Evolutionary conservation across 192 early-diverging fungal genomes (phyloP).

Genomic region (Coemansia sp.): DNA sequence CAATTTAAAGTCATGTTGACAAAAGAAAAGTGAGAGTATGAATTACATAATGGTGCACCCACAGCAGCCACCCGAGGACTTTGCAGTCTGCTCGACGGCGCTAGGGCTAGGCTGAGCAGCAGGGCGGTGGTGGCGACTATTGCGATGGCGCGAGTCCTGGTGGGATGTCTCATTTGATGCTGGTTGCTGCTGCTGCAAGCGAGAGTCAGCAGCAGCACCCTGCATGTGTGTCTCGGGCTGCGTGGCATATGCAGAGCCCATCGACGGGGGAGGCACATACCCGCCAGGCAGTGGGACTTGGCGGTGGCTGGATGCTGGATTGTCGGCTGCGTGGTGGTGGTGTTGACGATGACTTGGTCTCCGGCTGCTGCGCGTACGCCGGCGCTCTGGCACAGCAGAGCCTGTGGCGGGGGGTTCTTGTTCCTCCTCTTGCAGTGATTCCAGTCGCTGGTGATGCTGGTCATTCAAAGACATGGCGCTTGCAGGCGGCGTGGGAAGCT

Average conservation of each 20-base stretch:
- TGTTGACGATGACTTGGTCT: not conserved
- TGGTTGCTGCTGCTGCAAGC: constrained; percentile 7
- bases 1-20: not conserved
- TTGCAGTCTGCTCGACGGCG: not conserved
- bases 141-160: not conserved
- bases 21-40: not conserved
- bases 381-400: not conserved
- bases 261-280: not conserved
- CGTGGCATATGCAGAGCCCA: not conserved
- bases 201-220: not conserved
- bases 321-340: not conserved
- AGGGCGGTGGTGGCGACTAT: constrained; percentile 10
- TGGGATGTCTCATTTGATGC: not conserved
- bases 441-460: not conserved
- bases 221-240: not conserved
- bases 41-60: constrained; percentile 24
- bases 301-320: not conserved
- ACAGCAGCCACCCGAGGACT: constrained; percentile 16
- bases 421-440: not conserved
- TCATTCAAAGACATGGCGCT: not conserved
- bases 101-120: not conserved
- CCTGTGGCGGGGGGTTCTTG: not conserved
- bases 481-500: not conserved
- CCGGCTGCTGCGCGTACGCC: constrained; percentile 9
- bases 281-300: not conserved